phyloP scores from a whole-genome alignment of 306 rosid species.

The Potentilla sterilis region DNA sequence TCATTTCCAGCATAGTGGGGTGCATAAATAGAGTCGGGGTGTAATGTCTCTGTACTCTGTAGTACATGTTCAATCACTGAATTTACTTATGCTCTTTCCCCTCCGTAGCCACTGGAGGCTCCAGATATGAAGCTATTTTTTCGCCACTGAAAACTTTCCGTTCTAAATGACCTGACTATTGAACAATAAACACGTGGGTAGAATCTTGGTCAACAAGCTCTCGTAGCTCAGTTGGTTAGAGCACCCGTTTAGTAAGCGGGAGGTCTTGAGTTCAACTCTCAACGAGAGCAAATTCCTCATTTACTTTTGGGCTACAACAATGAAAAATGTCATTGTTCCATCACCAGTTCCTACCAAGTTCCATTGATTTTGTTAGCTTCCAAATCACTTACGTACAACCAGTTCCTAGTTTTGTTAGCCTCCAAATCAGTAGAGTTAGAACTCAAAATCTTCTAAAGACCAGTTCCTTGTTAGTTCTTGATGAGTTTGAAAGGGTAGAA shows the following conservation, averaged over 20 bases:
- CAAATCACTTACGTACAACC: too few relatives aligned
- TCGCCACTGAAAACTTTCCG: too few relatives aligned
- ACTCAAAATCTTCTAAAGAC: too few relatives aligned
- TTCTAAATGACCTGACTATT: too few relatives aligned
- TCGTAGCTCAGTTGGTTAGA: slow-evolving; percentile 27
- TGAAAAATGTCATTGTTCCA: too few relatives aligned
- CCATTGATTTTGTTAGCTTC: background rate
- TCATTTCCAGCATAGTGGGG: background rate
- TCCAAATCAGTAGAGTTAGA: background rate
- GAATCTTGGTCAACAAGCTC: background rate
- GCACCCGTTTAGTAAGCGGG: slow-evolving; percentile 28
- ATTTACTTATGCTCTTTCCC: background rate
- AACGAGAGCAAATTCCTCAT: background rate
- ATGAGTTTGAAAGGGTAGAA: background rate
- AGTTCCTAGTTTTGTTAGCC: background rate
- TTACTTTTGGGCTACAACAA: too few relatives aligned
- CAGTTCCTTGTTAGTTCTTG: too few relatives aligned
- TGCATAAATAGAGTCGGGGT: background rate
- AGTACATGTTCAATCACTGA: background rate
- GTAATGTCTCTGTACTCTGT: background rate
- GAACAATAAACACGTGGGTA: too few relatives aligned
- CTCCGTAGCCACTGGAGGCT: background rate
- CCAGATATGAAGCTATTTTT: too few relatives aligned
- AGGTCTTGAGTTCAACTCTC: slow-evolving; percentile 25
- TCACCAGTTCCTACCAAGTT: too few relatives aligned